Percentiles rank a stretch among this genome's conserved stretches.
Conservation (phyloP, 2,329 filamentous ascomycete genomes). For the Penicillium sp. region DNA sequence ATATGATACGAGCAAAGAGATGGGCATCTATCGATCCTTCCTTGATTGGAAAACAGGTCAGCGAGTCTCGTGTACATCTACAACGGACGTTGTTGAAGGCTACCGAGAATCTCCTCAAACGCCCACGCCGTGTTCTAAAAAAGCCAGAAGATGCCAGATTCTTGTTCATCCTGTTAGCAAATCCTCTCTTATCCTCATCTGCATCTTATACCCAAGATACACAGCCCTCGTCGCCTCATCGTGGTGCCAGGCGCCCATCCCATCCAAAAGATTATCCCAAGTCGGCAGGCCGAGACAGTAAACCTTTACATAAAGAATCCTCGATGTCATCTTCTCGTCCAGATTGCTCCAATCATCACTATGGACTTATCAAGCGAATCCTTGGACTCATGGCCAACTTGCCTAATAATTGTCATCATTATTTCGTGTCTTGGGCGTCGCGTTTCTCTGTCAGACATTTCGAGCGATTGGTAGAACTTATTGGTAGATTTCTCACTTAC, state of each 20-base stretch:
- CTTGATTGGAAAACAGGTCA: conserved; percentile 53
- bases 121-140: conserved; percentile 68
- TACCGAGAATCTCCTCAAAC: conserved; percentile 74
- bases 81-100: conserved; percentile 72
- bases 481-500: conserved; percentile 77
- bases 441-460: conserved; percentile 68
- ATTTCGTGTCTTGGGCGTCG: conserved; percentile 75
- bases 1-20: conserved; percentile 21
- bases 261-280: conserved; percentile 25
- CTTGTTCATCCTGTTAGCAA: conserved; percentile 73
- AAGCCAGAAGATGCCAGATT: conserved; percentile 72
- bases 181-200: conserved; percentile 67
- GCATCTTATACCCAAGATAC: conserved; percentile 17
- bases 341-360: conserved; percentile 64
- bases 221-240: conserved; percentile 18
- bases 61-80: conserved; percentile 66
- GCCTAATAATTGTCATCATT: conserved; percentile 71
- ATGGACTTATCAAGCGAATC: conserved; percentile 80
- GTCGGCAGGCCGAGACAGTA: conserved; percentile 18
- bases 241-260: conserved; percentile 31
- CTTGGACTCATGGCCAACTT: conserved; percentile 76
- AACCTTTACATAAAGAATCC: conserved; percentile 18
- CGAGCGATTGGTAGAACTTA: conserved; percentile 70
- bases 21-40: conserved; percentile 47
- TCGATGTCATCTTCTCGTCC: conserved; percentile 27